phyloP scores from a whole-genome alignment of 371 early-diverging fungal species.

The Apophysomyces ossiformis region DNA sequence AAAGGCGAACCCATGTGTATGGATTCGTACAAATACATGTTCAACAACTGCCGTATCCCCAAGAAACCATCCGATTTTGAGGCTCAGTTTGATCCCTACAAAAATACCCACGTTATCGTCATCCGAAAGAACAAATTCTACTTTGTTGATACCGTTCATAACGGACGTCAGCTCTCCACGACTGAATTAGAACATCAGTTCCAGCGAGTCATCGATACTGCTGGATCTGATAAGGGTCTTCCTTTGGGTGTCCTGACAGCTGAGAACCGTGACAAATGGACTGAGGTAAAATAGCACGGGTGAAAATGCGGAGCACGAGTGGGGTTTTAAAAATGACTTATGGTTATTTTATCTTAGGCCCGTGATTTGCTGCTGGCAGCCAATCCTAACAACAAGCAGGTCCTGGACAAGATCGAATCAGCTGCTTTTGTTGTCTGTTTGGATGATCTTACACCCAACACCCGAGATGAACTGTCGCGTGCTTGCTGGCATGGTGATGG shows the following conservation, averaged over 20 bases:
- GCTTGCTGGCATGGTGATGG: slow-evolving; percentile 95
- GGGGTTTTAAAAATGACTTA: slow-evolving; percentile 10
- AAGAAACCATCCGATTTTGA: slow-evolving; percentile 83
- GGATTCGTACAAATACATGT: slow-evolving; percentile 94
- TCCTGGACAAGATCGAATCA: slow-evolving; percentile 83
- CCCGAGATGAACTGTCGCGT: slow-evolving; percentile 79
- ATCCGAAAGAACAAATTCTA: slow-evolving; percentile 93
- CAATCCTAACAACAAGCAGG: slow-evolving; percentile 68
- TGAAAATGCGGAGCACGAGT: not conserved
- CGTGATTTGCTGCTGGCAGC: slow-evolving; percentile 69
- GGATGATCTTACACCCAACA: slow-evolving; percentile 83
- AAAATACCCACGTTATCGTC: slow-evolving; percentile 85
- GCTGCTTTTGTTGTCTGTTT: slow-evolving; percentile 87
- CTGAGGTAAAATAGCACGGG: slow-evolving; percentile 64
- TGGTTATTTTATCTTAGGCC: slow-evolving; percentile 26
- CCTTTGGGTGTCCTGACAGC: slow-evolving; percentile 90
- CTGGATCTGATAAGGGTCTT: slow-evolving; percentile 73
- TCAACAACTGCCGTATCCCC: slow-evolving; percentile 95
- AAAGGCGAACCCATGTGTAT: slow-evolving; percentile 84
- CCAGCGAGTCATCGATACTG: slow-evolving; percentile 73
- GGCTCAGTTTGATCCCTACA: slow-evolving; percentile 71
- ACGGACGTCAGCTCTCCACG: slow-evolving; percentile 82
- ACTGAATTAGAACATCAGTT: slow-evolving; percentile 84
- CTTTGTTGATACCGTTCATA: slow-evolving; percentile 71
- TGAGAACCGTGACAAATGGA: slow-evolving; percentile 94